A percentile compares a stretch with the other conserved stretches of the same genome.
Evolutionary conservation across 306 rosid species (phyloP).

Genomic region (Ormosia semicastrata): DNA sequence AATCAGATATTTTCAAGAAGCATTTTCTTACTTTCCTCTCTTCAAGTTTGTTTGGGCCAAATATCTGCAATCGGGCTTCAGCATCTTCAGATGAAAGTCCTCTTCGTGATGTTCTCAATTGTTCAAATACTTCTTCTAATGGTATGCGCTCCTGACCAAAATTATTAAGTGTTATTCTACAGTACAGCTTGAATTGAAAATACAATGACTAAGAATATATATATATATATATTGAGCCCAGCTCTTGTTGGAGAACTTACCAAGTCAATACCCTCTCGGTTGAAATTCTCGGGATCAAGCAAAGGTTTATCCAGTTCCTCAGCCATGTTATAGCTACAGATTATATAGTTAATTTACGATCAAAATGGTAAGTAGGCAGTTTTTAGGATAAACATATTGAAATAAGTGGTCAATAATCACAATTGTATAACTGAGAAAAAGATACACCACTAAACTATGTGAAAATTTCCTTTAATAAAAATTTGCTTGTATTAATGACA

Average conservation of each 20-base stretch:
- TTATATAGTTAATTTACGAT: slow-evolving; percentile 1
- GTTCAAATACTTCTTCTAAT: slow-evolving; percentile 73
- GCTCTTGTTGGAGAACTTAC: slow-evolving; percentile 36
- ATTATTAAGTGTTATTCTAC: slow-evolving; percentile 4
- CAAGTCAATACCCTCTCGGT: slow-evolving; percentile 76
- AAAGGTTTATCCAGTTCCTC: slow-evolving; percentile 73
- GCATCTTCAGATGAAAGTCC: slow-evolving; percentile 87
- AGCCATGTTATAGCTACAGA: slow-evolving; percentile 49
- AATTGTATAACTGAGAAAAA: not conserved
- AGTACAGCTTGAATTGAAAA: slow-evolving; percentile 20
- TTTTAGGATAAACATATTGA: not conserved
- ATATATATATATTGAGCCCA: not conserved
- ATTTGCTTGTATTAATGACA: not conserved
- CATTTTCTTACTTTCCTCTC: slow-evolving; percentile 62
- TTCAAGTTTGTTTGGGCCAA: slow-evolving; percentile 78
- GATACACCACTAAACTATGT: not conserved
- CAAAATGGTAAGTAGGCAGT: not conserved
- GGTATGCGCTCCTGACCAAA: slow-evolving; percentile 69
- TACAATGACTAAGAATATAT: not conserved
- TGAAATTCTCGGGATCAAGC: slow-evolving; percentile 75
- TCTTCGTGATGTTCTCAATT: slow-evolving; percentile 56
- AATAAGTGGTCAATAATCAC: not conserved
- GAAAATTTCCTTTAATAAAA: not conserved
- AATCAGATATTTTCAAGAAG: not conserved
- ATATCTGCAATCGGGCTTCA: slow-evolving; percentile 60